These are phyloP conservation scores for Eucalyptus rudis DNA, from an alignment of 345 rosid genomes.

Conservation along the genomic window DNA sequence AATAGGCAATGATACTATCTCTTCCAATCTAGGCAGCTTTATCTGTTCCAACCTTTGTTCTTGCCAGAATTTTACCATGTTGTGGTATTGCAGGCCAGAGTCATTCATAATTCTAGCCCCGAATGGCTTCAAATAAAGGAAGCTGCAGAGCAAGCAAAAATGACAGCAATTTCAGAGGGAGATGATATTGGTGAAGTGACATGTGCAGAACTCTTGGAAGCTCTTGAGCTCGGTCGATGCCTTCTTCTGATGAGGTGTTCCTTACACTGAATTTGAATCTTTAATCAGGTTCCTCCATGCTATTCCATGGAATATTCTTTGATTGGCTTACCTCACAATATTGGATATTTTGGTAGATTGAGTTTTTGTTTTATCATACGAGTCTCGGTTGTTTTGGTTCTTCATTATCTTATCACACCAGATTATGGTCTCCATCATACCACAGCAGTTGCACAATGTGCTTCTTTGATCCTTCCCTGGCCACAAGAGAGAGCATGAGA, in stretches of 20 bases:
- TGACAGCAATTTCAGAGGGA: slow-evolving; percentile 51
- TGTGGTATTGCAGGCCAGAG: slow-evolving; percentile 59
- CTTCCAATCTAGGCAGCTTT: neutral
- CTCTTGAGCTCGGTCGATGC: slow-evolving; percentile 96
- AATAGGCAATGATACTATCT: neutral
- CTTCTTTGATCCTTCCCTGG: neutral
- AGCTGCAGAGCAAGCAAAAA: slow-evolving; percentile 91
- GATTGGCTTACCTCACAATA: neutral
- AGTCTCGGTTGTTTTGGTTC: neutral
- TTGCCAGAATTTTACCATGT: neutral
- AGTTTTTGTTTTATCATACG: neutral
- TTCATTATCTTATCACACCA: neutral
- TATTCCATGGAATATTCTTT: neutral
- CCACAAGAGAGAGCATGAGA: neutral
- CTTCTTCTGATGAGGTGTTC: slow-evolving; percentile 88
- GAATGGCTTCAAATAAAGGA: slow-evolving; percentile 90
- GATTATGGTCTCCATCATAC: neutral
- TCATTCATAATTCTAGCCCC: slow-evolving; percentile 68
- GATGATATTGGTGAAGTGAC: slow-evolving; percentile 88
- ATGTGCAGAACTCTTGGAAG: slow-evolving; percentile 94
- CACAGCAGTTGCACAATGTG: neutral
- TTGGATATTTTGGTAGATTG: neutral
- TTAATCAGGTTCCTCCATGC: neutral
- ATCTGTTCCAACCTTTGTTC: neutral
- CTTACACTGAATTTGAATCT: neutral